These are phyloP conservation scores for Pinus tabuliformis DNA, from an alignment of 75 land plant species.

Conservation along the genomic window DNA sequence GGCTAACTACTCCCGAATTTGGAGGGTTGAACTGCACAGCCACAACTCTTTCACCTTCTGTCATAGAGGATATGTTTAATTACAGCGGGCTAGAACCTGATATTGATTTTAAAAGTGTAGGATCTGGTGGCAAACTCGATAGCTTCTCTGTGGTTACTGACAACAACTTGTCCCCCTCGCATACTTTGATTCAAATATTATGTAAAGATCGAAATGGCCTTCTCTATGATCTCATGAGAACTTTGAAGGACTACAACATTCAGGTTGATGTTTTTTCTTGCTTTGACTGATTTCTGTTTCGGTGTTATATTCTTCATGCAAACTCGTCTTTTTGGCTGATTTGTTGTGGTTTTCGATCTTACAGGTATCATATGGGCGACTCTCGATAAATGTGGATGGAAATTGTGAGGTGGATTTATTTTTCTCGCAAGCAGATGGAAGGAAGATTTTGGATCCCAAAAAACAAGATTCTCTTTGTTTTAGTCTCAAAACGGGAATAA, in stretches of 20 bases:
- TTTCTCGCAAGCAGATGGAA: constrained; percentile 62
- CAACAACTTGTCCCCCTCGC: constrained; percentile 67
- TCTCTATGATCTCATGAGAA: constrained; percentile 82
- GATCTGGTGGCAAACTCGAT: constrained; percentile 8
- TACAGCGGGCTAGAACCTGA: neutral
- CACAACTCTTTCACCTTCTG: constrained; percentile 40
- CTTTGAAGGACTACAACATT: constrained; percentile 68
- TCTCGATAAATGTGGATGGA: constrained; percentile 51
- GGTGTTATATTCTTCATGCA: too few relatives aligned
- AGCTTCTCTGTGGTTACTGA: constrained; percentile 48
- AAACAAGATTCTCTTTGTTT: constrained; percentile 46
- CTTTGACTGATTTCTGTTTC: neutral
- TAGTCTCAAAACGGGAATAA: constrained; percentile 60
- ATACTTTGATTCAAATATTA: constrained; percentile 76
- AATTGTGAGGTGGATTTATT: constrained; percentile 73
- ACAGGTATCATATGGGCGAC: constrained; percentile 80
- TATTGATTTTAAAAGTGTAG: constrained; percentile 4
- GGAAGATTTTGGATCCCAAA: constrained; percentile 62
- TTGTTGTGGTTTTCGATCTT: neutral
- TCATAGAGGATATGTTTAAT: constrained; percentile 61
- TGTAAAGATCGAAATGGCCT: constrained; percentile 78
- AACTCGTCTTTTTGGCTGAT: constrained; percentile 9
- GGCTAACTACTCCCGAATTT: constrained; percentile 56
- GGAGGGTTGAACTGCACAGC: constrained; percentile 40
- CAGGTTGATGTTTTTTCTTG: constrained; percentile 38